phyloP scores from a whole-genome alignment of 2,329 filamentous ascomycete genomes.

The Zymoseptoria crescenta region DNA sequence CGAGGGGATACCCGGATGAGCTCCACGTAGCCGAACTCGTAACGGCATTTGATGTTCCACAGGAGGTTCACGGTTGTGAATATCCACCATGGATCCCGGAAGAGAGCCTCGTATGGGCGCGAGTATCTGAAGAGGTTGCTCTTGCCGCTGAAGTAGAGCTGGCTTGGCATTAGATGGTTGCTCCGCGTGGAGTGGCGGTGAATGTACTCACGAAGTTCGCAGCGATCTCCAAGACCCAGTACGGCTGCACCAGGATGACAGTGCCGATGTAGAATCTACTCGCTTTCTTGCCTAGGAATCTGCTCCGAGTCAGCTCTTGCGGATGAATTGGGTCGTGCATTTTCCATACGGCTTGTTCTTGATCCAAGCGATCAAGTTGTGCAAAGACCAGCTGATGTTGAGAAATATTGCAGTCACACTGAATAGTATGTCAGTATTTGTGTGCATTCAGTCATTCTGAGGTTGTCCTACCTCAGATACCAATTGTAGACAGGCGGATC shows the following conservation, averaged over 20 bases:
- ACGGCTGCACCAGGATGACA: slow-evolving; percentile 52
- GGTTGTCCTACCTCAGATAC: slow-evolving; percentile 42
- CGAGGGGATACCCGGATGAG: slow-evolving; percentile 55
- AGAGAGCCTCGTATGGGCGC: slow-evolving; percentile 53
- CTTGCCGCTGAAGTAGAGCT: slow-evolving; percentile 45
- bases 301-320: not conserved
- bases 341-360: slow-evolving; percentile 51
- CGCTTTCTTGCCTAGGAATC: slow-evolving; percentile 37
- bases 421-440: not conserved
- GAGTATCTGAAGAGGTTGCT: slow-evolving; percentile 46
- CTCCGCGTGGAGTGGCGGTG: not conserved
- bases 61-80: slow-evolving; percentile 53
- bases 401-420: slow-evolving; percentile 53
- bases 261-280: slow-evolving; percentile 52
- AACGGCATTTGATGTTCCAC: slow-evolving; percentile 55
- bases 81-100: slow-evolving; percentile 62
- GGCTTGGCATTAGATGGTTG: slow-evolving; percentile 2
- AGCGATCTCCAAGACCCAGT: slow-evolving; percentile 58
- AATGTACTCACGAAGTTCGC: slow-evolving; percentile 45
- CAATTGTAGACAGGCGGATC: slow-evolving; percentile 50
- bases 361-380: slow-evolving; percentile 62
- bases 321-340: slow-evolving; percentile 22
- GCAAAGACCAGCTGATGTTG: slow-evolving; percentile 52
- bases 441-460: not conserved
- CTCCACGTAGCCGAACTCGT: slow-evolving; percentile 49